Evolutionary conservation across 202 grass and related monocot species (phyloP), one percentile per base, ranked within the genome.

Genomic region (Tripidium arundinaceum): DNA sequence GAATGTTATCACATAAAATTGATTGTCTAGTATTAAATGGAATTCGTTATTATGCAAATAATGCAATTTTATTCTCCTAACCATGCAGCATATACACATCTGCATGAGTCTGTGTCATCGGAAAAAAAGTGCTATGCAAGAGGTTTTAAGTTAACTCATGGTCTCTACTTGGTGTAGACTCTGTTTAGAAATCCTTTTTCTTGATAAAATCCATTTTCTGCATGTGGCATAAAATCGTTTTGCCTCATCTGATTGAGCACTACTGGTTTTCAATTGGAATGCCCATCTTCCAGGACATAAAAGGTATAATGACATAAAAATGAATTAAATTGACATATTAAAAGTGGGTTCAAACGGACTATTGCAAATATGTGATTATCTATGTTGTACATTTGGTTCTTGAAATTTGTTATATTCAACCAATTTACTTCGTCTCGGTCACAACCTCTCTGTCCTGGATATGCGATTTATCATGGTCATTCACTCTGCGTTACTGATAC

Each of bases 371-470:
- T 19, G 3, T 75, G 46, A 40, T 38, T 6, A 25, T 42, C 62
- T 36, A 25, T 24, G 40, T 21, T 59, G 31, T 75, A 68, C 22
- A 15, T 52, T 15, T 64, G 68, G 46, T 79, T 49, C 60, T 87
- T 83, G 55, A 58, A 79, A 47, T 16, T 76, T 46, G 21, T 80
- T 66, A 33, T 42, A 8, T 62, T 41, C 16, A 83, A 79, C 40
- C 41, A 47, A 39, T 77, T 37, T 40, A 68, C 19, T 78, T 58
- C 26, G 34, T 19, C 34, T 49, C 22, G 2, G 0, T 76, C 34
- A 31, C 6, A 45, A 76, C 27, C 37, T 75, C 6, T 68, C 42
- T 55, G 14, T 70, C 50, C 2, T 70, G 3, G 0, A 18, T 55
- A 80, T 6, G 25, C 8, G 31, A 68, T 65, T 72, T 52, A 13